Conservation (phyloP, 768 basidiomycete species). For the Glaciozyma antarctica region DNA sequence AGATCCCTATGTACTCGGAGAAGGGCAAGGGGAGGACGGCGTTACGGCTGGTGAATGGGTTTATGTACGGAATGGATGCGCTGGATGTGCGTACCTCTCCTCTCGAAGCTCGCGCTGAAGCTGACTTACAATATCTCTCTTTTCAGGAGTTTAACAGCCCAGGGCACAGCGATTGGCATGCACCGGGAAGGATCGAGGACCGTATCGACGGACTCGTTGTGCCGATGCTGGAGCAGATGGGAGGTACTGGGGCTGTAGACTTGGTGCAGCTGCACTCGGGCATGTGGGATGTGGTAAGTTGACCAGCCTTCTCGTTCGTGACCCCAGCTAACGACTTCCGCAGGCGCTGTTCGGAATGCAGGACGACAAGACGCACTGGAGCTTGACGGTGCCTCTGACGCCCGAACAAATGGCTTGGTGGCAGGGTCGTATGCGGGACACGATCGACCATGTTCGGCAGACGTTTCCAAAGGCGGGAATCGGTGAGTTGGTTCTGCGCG, state of each 20-base stretch:
- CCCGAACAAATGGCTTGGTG: constrained; percentile 31
- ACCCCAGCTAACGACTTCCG: neutral
- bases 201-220: constrained; percentile 28
- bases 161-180: constrained; percentile 29
- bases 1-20: constrained; percentile 16
- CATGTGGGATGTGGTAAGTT: constrained; percentile 30
- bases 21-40: constrained; percentile 3
- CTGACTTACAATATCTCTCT: too few relatives aligned
- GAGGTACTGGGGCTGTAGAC: constrained; percentile 23
- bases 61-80: constrained; percentile 31
- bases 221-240: constrained; percentile 23
- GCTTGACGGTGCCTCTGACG: constrained; percentile 21
- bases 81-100: constrained; percentile 9
- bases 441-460: constrained; percentile 25
- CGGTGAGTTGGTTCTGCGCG: neutral
- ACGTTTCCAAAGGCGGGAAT: constrained; percentile 21
- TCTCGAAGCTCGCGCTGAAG: too few relatives aligned
- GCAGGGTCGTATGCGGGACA: constrained; percentile 27
- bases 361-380: constrained; percentile 28
- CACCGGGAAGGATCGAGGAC: constrained; percentile 24
- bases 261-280: constrained; percentile 24
- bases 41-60: constrained; percentile 27
- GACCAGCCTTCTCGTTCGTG: neutral
- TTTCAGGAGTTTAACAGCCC: constrained; percentile 23
- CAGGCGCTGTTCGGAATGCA: constrained; percentile 30